Evolutionary conservation across 1,139 yeast species (phyloP).

Genomic region (Pichia sp.): DNA sequence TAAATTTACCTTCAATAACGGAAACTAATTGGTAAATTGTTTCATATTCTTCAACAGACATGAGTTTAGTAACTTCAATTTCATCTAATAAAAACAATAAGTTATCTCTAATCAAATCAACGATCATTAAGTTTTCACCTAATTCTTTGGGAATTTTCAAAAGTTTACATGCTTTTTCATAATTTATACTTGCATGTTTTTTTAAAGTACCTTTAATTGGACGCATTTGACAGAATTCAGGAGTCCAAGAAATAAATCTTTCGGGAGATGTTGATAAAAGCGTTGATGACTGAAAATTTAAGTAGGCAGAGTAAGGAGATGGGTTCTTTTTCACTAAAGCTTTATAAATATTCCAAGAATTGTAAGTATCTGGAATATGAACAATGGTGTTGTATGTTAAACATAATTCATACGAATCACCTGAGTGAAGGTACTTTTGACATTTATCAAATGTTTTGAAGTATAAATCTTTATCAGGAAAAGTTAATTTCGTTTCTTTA

Average conservation of each 20-base stretch:
- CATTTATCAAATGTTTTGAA: constrained; percentile 52
- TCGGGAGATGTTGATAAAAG: constrained; percentile 92
- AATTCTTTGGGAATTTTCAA: constrained; percentile 85
- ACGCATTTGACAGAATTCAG: constrained; percentile 61
- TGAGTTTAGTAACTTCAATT: constrained; percentile 70
- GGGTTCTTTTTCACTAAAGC: constrained; percentile 71
- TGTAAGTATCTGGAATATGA: constrained; percentile 37
- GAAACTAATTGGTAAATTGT: constrained; percentile 91
- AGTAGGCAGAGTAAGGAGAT: constrained; percentile 83
- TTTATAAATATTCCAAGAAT: constrained; percentile 79
- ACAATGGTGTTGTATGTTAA: constrained; percentile 75
- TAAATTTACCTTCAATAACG: constrained; percentile 65
- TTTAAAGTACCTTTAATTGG: constrained; percentile 96
- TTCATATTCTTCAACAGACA: constrained; percentile 88
- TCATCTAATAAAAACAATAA: constrained; percentile 60
- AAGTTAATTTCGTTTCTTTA: constrained; percentile 32
- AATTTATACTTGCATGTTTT: constrained; percentile 48
- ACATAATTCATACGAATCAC: constrained; percentile 93
- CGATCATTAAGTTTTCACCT: constrained; percentile 96
- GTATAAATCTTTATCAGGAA: constrained; percentile 55
- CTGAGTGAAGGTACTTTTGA: constrained; percentile 64
- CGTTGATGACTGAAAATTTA: constrained; percentile 59
- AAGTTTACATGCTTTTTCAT: constrained; percentile 55
- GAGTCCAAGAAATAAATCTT: constrained; percentile 77
- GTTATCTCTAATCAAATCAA: constrained; percentile 91